Conservation (phyloP, 1,284 basidiomycete genomes). For the Tilletia setariae region DNA sequence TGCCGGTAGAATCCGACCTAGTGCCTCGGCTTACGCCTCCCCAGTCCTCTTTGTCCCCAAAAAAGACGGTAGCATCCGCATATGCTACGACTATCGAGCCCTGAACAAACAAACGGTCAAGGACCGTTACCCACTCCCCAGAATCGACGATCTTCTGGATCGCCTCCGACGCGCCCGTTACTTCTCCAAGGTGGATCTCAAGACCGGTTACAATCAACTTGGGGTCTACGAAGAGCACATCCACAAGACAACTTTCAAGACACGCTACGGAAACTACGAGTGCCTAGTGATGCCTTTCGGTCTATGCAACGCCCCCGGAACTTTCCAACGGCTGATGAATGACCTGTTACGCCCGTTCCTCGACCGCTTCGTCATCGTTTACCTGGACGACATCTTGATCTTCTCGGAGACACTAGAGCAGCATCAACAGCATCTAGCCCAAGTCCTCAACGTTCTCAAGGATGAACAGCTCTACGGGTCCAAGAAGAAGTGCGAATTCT, state of each 20-base stretch:
- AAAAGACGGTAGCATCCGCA: too few species aligned
- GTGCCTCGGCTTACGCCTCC: constrained; percentile 5
- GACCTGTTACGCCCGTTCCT: constrained; percentile 51
- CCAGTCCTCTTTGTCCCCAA: too few species aligned
- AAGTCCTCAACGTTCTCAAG: constrained; percentile 55
- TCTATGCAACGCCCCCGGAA: too few species aligned
- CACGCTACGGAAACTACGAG: constrained; percentile 17
- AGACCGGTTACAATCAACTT: constrained; percentile 54
- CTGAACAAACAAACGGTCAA: constrained; percentile 58
- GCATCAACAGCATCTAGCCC: constrained; percentile 51
- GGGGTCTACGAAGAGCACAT: constrained; percentile 53
- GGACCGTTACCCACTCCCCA: constrained; percentile 55
- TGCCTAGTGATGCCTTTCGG: constrained; percentile 21
- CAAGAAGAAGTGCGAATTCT: constrained; percentile 22
- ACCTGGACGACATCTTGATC: constrained; percentile 59
- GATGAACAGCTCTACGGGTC: constrained; percentile 23
- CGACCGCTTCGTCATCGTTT: constrained; percentile 57
- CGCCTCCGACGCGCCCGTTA: constrained; percentile 43
- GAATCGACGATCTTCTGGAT: constrained; percentile 56
- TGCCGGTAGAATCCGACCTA: constrained; percentile 11
- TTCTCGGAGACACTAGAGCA: constrained; percentile 56
- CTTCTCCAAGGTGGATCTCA: constrained; percentile 56
- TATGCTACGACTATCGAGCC: too few species aligned
- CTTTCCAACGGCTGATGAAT: too few species aligned
- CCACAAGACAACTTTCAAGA: constrained; percentile 48